Evolutionary conservation across 805 yeast species (phyloP).

Genomic region (Kuraishia capsulata): DNA sequence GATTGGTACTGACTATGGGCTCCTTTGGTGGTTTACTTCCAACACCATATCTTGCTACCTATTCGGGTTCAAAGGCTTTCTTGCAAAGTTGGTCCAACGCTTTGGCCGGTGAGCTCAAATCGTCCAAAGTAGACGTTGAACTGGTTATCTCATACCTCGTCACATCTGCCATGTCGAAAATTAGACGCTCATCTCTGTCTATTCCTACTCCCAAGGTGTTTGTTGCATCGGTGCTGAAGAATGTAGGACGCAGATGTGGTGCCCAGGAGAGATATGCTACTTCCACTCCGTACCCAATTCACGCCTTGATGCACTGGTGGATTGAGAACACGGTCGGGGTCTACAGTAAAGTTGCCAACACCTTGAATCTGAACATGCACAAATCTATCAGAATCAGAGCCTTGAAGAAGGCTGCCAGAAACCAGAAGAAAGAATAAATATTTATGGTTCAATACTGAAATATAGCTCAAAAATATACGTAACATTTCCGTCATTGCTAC

Average conservation of each 20-base stretch:
- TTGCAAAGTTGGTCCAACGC: constrained; percentile 90
- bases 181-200: constrained; percentile 60
- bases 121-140: constrained; percentile 74
- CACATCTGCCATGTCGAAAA: constrained; percentile 92
- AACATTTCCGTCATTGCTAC: background rate
- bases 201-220: constrained; percentile 80
- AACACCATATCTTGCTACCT: constrained; percentile 84
- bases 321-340: constrained; percentile 78
- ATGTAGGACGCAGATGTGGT: constrained; percentile 79
- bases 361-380: constrained; percentile 69
- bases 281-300: constrained; percentile 86
- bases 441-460: no score
- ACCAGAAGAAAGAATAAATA: constrained; percentile 13
- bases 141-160: constrained; percentile 81
- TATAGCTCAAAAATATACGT: no score
- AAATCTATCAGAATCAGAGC: constrained; percentile 75
- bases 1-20: constrained; percentile 88
- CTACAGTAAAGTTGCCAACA: constrained; percentile 60
- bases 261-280: constrained; percentile 88
- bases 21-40: constrained; percentile 94
- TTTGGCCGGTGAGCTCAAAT: constrained; percentile 72
- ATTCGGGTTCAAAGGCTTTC: constrained; percentile 94
- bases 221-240: constrained; percentile 60
- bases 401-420: constrained; percentile 58
- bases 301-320: constrained; percentile 83